Conservation (phyloP, 345 rosid genomes). For the Corymbia maculata region DNA sequence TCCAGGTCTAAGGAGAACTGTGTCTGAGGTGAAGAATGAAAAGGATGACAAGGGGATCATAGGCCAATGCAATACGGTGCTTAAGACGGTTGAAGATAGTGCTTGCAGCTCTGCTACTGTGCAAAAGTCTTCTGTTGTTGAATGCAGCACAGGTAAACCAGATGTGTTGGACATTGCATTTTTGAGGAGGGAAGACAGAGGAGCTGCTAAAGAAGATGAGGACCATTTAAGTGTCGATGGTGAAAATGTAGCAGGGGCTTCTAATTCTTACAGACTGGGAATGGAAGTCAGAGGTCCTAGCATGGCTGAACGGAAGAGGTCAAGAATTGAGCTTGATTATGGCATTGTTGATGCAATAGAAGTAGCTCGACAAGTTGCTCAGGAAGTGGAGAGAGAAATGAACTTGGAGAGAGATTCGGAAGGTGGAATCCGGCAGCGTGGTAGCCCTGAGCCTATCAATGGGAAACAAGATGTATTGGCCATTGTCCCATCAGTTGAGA, state of each 20-base stretch:
- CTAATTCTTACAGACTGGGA: constrained; percentile 24
- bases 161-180: constrained; percentile 11
- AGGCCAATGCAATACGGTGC: constrained; percentile 8
- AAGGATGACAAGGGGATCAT: constrained; percentile 11
- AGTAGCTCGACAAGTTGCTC: constrained; percentile 88
- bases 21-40: constrained; percentile 16
- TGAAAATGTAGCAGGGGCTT: constrained; percentile 23
- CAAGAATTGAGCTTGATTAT: constrained; percentile 55
- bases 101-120: constrained; percentile 24
- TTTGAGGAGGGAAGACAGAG: constrained; percentile 24
- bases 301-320: constrained; percentile 23
- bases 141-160: constrained; percentile 13
- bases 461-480: constrained; percentile 11
- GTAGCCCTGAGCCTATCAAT: constrained; percentile 36
- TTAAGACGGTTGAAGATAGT: constrained; percentile 15
- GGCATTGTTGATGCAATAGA: constrained; percentile 88
- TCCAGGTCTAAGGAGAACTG: background rate
- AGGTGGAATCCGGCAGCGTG: constrained; percentile 30
- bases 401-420: constrained; percentile 41
- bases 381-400: constrained; percentile 85
- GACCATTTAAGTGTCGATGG: constrained; percentile 20
- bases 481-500: constrained; percentile 24
- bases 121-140: constrained; percentile 27
- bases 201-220: constrained; percentile 21
- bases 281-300: constrained; percentile 23